These are phyloP conservation scores for Macrophomina tecta DNA, from an alignment of 2,329 filamentous ascomycete species.

Conservation along the genomic window DNA sequence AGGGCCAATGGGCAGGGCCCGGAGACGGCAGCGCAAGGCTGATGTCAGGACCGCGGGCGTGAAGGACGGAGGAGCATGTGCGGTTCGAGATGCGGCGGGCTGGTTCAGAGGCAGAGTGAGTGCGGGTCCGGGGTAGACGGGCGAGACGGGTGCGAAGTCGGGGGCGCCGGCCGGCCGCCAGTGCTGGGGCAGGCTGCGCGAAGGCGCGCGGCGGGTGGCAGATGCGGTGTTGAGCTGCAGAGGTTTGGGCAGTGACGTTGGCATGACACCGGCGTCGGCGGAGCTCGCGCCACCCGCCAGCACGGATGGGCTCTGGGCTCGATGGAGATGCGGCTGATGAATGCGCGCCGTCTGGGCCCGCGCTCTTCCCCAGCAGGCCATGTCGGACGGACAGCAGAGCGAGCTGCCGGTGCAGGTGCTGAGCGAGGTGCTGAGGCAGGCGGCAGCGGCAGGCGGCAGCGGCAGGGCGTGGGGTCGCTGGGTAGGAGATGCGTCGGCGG, in stretches of 20 bases:
- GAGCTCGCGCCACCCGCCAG: background rate
- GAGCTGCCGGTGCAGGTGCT: too few relatives aligned
- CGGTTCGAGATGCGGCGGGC: background rate
- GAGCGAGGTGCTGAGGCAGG: too few relatives aligned
- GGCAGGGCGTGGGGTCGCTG: background rate
- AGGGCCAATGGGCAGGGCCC: background rate
- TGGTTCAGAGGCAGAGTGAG: background rate
- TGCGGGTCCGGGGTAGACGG: too few relatives aligned
- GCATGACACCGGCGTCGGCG: background rate
- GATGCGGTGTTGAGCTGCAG: background rate
- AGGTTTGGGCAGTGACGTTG: background rate
- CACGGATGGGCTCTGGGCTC: too few relatives aligned
- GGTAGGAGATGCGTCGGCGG: background rate
- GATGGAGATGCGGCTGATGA: background rate
- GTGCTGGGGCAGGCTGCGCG: too few relatives aligned
- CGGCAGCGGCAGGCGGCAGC: too few relatives aligned
- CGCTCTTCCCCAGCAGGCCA: background rate
- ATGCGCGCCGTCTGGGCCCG: background rate
- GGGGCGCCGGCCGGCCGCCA: background rate
- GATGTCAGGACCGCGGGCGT: background rate
- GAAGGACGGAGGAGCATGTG: slow-evolving; percentile 11
- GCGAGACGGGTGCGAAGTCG: background rate
- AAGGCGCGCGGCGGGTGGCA: background rate
- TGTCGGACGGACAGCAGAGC: too few relatives aligned
- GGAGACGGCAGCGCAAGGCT: background rate